Conservation (phyloP, 2,329 filamentous ascomycete species). For the Blastomyces silverae region DNA sequence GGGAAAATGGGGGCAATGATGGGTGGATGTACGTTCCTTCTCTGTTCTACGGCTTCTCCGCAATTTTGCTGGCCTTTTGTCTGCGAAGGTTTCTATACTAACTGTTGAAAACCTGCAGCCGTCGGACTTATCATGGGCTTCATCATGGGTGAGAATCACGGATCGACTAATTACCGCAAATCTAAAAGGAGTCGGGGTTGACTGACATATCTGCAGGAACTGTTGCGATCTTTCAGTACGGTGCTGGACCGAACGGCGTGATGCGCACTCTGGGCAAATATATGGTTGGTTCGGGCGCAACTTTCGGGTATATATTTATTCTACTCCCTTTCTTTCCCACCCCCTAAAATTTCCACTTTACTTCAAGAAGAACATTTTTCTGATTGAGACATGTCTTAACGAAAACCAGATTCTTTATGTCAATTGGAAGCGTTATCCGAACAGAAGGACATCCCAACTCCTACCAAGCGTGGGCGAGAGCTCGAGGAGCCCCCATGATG, state of each 20-base stretch:
- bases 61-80: conserved; percentile 2
- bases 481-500: conserved; percentile 68
- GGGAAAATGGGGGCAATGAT: conserved; percentile 99
- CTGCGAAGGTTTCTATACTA: background rate
- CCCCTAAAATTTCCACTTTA: conserved; percentile 1
- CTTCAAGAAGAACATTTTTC: conserved; percentile 38
- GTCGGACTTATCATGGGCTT: conserved; percentile 96
- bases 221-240: conserved; percentile 91
- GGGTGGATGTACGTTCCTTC: conserved; percentile 74
- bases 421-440: conserved; percentile 91
- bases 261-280: conserved; percentile 93
- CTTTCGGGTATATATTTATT: conserved; percentile 67
- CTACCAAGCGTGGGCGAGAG: conserved; percentile 66
- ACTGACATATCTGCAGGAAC: conserved; percentile 53
- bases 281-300: conserved; percentile 90
- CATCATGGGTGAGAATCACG: conserved; percentile 67
- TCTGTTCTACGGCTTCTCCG: background rate
- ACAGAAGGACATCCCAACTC: conserved; percentile 76
- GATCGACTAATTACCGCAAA: background rate
- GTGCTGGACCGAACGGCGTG: conserved; percentile 85
- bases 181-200: conserved; percentile 13
- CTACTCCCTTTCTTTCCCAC: background rate
- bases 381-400: conserved; percentile 14
- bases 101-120: conserved; percentile 48
- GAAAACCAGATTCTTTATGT: conserved; percentile 79